Percentiles rank a stretch among this genome's conserved stretches.
phyloP scores from a whole-genome alignment of 805 yeast species.

The Candida vaughaniae region DNA sequence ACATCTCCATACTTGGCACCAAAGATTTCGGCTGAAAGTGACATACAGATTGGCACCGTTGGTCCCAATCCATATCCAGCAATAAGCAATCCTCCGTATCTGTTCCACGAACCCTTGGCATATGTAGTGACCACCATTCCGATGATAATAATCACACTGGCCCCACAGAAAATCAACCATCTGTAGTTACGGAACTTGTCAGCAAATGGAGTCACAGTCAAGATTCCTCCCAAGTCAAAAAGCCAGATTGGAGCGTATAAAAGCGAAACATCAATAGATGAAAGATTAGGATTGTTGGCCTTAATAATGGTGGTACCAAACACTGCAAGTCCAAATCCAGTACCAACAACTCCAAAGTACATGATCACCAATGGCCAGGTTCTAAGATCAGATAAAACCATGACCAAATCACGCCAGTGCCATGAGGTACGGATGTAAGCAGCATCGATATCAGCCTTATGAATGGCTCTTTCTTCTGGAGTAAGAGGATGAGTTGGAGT shows the following conservation, averaged over 20 bases:
- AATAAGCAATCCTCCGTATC: constrained; percentile 76
- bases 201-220: constrained; percentile 75
- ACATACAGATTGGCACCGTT: constrained; percentile 85
- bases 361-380: constrained; percentile 80
- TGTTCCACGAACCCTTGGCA: constrained; percentile 71
- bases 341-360: constrained; percentile 92
- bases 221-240: constrained; percentile 74
- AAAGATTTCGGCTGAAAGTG: constrained; percentile 78
- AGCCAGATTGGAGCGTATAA: constrained; percentile 90
- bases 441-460: constrained; percentile 56
- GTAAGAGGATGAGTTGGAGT: constrained; percentile 50
- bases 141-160: constrained; percentile 65
- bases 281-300: constrained; percentile 58
- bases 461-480: constrained; percentile 52
- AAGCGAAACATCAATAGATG: constrained; percentile 69
- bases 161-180: constrained; percentile 58
- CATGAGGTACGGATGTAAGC: constrained; percentile 51
- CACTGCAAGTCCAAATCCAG: constrained; percentile 84
- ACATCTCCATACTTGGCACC: constrained; percentile 72
- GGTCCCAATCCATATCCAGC: constrained; percentile 90
- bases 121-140: constrained; percentile 78
- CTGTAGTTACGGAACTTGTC: constrained; percentile 63
- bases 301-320: constrained; percentile 78
- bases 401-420: constrained; percentile 57
- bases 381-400: constrained; percentile 59